Percentiles rank a stretch among this genome's conserved stretches.
Conservation (phyloP, 345 rosid species). For the Ceriops decandra region DNA sequence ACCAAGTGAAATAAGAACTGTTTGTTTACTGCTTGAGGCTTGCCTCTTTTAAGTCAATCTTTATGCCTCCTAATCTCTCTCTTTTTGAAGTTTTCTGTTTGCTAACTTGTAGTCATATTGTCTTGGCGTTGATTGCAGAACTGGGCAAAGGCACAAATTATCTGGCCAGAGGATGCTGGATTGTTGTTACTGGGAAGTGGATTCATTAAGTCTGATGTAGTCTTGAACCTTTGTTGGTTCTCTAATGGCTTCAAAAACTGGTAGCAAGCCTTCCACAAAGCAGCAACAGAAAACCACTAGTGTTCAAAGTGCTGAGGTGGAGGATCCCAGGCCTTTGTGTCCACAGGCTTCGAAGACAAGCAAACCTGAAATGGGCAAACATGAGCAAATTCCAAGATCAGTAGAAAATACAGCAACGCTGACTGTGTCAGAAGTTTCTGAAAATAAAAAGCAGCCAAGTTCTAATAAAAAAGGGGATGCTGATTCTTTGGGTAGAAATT, state of each 20-base stretch:
- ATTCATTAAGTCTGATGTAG: conserved; percentile 31
- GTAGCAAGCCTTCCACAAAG: conserved; percentile 36
- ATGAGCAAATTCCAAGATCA: conserved; percentile 27
- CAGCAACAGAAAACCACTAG: conserved; percentile 33
- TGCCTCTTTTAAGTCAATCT: not conserved
- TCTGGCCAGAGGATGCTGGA: conserved; percentile 16
- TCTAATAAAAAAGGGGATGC: conserved; percentile 40
- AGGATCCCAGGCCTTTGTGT: conserved; percentile 35
- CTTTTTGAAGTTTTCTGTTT: not conserved
- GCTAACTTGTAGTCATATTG: not conserved
- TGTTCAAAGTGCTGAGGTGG: conserved; percentile 34
- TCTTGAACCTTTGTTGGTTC: conserved; percentile 10
- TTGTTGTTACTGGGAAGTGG: conserved; percentile 19
- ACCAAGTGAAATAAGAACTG: not conserved
- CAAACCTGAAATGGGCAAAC: conserved; percentile 29
- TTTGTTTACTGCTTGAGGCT: not conserved
- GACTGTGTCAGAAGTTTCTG: conserved; percentile 32
- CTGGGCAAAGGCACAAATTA: conserved; percentile 8
- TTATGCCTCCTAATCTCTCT: not conserved
- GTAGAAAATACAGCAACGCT: conserved; percentile 32
- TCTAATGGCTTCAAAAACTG: conserved; percentile 51
- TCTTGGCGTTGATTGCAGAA: conserved; percentile 6
- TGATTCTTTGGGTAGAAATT: conserved; percentile 30
- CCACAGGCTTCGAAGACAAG: conserved; percentile 34
- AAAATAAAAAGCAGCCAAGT: conserved; percentile 36